Conservation (phyloP, 331 rosid genomes). For the Ulmus americana region DNA sequence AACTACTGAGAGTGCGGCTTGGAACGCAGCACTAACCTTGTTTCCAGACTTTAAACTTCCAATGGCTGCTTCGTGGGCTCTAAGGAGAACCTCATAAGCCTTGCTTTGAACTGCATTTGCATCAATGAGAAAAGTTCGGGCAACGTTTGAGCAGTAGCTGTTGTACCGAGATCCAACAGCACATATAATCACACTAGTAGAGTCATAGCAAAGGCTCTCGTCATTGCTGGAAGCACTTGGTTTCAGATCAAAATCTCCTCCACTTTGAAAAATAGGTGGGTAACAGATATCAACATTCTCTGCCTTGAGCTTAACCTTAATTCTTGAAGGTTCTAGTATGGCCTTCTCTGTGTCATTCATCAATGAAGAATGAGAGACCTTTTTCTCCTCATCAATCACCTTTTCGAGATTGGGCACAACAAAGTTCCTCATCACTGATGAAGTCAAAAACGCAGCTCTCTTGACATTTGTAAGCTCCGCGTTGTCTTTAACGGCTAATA, state of each 20-base stretch:
- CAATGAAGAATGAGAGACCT: slow-evolving; percentile 54
- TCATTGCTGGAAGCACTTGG: slow-evolving; percentile 80
- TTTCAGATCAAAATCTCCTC: slow-evolving; percentile 61
- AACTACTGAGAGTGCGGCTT: slow-evolving; percentile 54
- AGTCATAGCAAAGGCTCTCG: slow-evolving; percentile 55
- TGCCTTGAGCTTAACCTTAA: slow-evolving; percentile 55
- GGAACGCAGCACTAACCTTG: slow-evolving; percentile 51
- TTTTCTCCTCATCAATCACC: slow-evolving; percentile 69
- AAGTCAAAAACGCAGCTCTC: slow-evolving; percentile 61
- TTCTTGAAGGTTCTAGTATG: slow-evolving; percentile 55
- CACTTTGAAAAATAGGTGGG: slow-evolving; percentile 77
- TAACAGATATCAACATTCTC: slow-evolving; percentile 73
- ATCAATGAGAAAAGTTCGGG: slow-evolving; percentile 64
- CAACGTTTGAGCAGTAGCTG: slow-evolving; percentile 72
- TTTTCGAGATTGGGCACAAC: slow-evolving; percentile 72
- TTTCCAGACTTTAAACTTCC: slow-evolving; percentile 46
- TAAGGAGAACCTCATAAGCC: slow-evolving; percentile 64
- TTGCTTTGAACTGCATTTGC: slow-evolving; percentile 57
- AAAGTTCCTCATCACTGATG: slow-evolving; percentile 53
- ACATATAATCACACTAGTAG: slow-evolving; percentile 68
- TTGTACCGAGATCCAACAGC: slow-evolving; percentile 74
- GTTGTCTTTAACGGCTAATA: slow-evolving; percentile 48
- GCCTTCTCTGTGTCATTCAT: slow-evolving; percentile 77
- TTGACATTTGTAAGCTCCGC: slow-evolving; percentile 48
- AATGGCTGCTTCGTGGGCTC: slow-evolving; percentile 64